Base-by-base conservation (phyloP, 805 yeast genomes). In the Gaillardinia entomophila region DNA sequence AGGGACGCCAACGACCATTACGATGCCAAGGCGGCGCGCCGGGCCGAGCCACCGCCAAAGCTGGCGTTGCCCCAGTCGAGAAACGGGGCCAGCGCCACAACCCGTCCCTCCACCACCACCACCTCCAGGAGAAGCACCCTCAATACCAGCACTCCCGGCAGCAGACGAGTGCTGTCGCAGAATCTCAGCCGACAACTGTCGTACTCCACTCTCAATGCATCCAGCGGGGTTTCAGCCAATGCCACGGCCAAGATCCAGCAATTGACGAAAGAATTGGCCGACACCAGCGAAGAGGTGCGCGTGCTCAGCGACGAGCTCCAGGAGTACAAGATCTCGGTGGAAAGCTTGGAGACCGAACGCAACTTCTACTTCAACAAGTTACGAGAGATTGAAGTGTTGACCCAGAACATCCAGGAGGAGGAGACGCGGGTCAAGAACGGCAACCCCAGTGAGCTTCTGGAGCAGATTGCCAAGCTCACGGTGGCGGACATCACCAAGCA, bases 301-400 rank as follows among this genome's bases (percentile, higher is more conserved):
- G 53, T 48, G 12, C 57, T 69, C 11, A 59, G 57, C n/a, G 61
- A 66, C 4, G 87, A 84, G 42, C 45, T 76, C 13, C 66, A 65
- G 12, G 85, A 80, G 41, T 71, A 72, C 42, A 70, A 68, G 37
- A 65, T 73, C 15, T 75, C 80, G 11, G 72, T 80, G 14, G 83
- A 79, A 30, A 75, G 79, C 11, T 62, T 86, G 31, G 85, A 81
- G 48, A 74, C 83, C 1, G 97, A 92, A 54, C 75, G 97, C 41
- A 83, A 85, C 55, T 87, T 90, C 49, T 92, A 92, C 56, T 90
- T 85, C 60, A 79, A 82, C 49, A 92, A 90, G 59, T 65, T 92
- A 33, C 72, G 96, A 41, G 95, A 85, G 37, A 84, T 92, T 35
- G 98, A 92, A 57, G 76, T 86, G 17, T 60, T 89, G 29, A 73